A percentile compares a stretch with the other conserved stretches of the same genome.
phyloP scores from a whole-genome alignment of 495 filamentous ascomycete species.

The Penicillium verhagenii region DNA sequence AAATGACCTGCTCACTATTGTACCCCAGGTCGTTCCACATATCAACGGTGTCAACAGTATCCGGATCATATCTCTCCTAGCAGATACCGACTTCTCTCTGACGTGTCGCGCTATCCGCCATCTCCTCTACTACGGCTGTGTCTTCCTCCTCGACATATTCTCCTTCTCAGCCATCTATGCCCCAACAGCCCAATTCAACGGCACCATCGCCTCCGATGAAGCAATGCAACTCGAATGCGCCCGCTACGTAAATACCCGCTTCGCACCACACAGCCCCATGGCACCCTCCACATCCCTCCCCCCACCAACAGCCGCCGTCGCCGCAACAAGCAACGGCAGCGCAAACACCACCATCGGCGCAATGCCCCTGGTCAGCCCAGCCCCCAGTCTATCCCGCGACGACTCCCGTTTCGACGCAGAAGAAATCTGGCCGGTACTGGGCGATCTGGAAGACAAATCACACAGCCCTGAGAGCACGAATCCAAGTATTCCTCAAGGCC shows the following conservation, averaged over 20 bases:
- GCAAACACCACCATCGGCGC: slow-evolving; percentile 9
- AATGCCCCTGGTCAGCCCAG: slow-evolving; percentile 14
- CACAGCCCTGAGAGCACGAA: background rate
- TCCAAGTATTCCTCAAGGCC: background rate
- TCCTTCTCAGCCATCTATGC: slow-evolving; percentile 90
- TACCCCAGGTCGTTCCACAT: slow-evolving; percentile 62
- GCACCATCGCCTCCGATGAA: slow-evolving; percentile 65
- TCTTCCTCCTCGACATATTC: slow-evolving; percentile 88
- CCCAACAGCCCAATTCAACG: slow-evolving; percentile 69
- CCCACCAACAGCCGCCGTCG: slow-evolving; percentile 8
- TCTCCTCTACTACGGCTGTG: slow-evolving; percentile 84
- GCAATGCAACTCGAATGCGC: slow-evolving; percentile 81
- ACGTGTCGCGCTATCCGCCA: slow-evolving; percentile 82
- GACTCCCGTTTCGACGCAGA: slow-evolving; percentile 37
- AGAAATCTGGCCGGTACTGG: slow-evolving; percentile 45
- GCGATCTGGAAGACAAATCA: slow-evolving; percentile 18
- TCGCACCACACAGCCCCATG: slow-evolving; percentile 35
- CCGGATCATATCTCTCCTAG: slow-evolving; percentile 74
- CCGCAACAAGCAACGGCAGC: slow-evolving; percentile 3
- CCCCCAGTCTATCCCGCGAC: slow-evolving; percentile 19
- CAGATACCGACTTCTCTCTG: slow-evolving; percentile 81
- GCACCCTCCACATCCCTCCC: slow-evolving; percentile 21
- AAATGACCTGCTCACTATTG: background rate
- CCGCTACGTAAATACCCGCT: slow-evolving; percentile 65
- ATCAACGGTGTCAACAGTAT: slow-evolving; percentile 91